Percentiles rank a stretch among this genome's conserved stretches.
Conservation (phyloP, 139 green algal species). For the Picochlorum sp. region DNA sequence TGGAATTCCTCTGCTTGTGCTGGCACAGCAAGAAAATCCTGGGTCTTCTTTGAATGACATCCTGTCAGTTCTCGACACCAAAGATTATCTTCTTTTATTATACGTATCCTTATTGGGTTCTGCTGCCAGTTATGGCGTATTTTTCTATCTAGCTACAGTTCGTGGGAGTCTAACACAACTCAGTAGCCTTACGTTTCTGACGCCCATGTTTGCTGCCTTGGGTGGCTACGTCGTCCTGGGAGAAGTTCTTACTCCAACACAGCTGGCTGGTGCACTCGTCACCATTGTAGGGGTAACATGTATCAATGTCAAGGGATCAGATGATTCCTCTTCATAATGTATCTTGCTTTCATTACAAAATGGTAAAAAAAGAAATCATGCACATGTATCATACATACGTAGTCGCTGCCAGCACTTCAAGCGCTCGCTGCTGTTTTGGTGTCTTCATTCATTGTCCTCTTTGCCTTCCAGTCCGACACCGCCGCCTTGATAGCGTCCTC, state of each 20-base stretch:
- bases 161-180: constrained; percentile 78
- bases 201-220: constrained; percentile 80
- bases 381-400: background rate
- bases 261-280: constrained; percentile 75
- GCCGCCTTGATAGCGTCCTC: constrained; percentile 91
- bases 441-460: constrained; percentile 38
- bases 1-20: constrained; percentile 55
- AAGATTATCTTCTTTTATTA: constrained; percentile 26
- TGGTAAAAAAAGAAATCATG: background rate
- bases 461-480: constrained; percentile 87
- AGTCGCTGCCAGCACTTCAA: background rate
- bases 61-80: constrained; percentile 20
- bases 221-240: constrained; percentile 72
- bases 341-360: background rate
- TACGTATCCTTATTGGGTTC: constrained; percentile 88
- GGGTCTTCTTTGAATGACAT: background rate
- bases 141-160: constrained; percentile 62
- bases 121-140: constrained; percentile 79
- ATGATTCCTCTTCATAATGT: background rate
- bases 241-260: constrained; percentile 72
- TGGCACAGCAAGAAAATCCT: constrained; percentile 33
- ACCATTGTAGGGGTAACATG: constrained; percentile 77
- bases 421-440: background rate
- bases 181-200: constrained; percentile 92
- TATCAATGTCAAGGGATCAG: constrained; percentile 42